Evolutionary conservation across 768 basidiomycete species (phyloP), one percentile per base, ranked within the genome.

Genomic region (Rhizopogon vinicolor): DNA sequence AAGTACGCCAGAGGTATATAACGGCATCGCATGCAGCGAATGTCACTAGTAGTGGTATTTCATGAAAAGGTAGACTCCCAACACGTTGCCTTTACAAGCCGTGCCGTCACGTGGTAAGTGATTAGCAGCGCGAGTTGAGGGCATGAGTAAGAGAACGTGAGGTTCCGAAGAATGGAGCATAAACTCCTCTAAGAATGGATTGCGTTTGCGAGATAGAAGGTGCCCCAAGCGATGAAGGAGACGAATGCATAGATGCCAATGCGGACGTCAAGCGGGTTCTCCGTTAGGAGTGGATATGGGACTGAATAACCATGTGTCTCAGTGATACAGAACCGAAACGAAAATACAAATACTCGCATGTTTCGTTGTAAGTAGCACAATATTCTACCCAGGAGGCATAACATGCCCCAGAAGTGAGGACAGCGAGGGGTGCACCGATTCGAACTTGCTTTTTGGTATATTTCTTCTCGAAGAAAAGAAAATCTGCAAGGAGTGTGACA

Each of bases 251-350:
- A 93, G 40, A 92, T 89, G 7, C 65, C 69, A 12, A 85, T 58
- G 13, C 90, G 79, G 29, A 75, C 68, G 7, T 63, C 59, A 18
- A 84, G 70, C 0, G 81, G 71, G 63, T 78, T 85, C 18, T 84
- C 61, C 0, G 84, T 89, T 56, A 93, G 74, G 72, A 93, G 93
- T 0, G 91, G 91, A 69, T 93, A 93, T 25, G 91, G 89, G 72
- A 91, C 88, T 89, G 53, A 4, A 50, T 48, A 9, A 44, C 14
- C 41, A 39, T 18, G 19, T 25, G 25, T 25, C 4, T 39, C 33
- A 55, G 46, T 33, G 50, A 63, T n/a, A 49, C 41, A 40, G 16
- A 25, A 31, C 7, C 40, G 49, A 12, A 45, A 22, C 4, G n/a
- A 54, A 28, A 1, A 10, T 22, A 14, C 33, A 16, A 18, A 16